These are phyloP conservation scores for Brassica nigra DNA, from an alignment of 345 rosid genomes.

Conservation along the genomic window DNA sequence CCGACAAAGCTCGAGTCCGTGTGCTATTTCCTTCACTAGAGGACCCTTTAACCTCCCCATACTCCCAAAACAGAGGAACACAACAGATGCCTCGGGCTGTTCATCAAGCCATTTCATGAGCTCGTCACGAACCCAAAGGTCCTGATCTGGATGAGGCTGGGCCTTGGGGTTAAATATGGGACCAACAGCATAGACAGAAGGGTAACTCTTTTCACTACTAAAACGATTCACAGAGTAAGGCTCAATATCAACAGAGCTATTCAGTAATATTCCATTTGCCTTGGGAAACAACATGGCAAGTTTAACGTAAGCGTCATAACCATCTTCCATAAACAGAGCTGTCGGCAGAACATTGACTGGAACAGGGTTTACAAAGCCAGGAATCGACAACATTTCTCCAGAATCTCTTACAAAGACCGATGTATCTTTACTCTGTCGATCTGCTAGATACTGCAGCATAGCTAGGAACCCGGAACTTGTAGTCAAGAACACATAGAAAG, in stretches of 20 bases:
- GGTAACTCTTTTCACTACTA: slow-evolving; percentile 21
- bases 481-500: slow-evolving; percentile 55
- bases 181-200: slow-evolving; percentile 50
- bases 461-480: slow-evolving; percentile 45
- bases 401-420: slow-evolving; percentile 23
- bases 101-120: slow-evolving; percentile 58
- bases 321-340: slow-evolving; percentile 42
- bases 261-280: slow-evolving; percentile 49
- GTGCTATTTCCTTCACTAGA: slow-evolving; percentile 51
- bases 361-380: slow-evolving; percentile 48
- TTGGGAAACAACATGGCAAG: slow-evolving; percentile 48
- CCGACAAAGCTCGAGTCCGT: slow-evolving; percentile 50
- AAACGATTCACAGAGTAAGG: slow-evolving; percentile 41
- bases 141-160: slow-evolving; percentile 42
- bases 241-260: slow-evolving; percentile 52
- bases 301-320: slow-evolving; percentile 38
- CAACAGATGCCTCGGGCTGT: slow-evolving; percentile 52
- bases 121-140: slow-evolving; percentile 22
- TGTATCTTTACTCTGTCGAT: slow-evolving; percentile 31
- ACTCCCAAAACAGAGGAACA: slow-evolving; percentile 65
- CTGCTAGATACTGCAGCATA: slow-evolving; percentile 45
- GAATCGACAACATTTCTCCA: slow-evolving; percentile 39
- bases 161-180: slow-evolving; percentile 44
- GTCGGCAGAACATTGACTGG: slow-evolving; percentile 47
- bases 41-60: slow-evolving; percentile 41